phyloP scores from a whole-genome alignment of 2,329 filamentous ascomycete species.

The Neofusicoccum laricinum region DNA sequence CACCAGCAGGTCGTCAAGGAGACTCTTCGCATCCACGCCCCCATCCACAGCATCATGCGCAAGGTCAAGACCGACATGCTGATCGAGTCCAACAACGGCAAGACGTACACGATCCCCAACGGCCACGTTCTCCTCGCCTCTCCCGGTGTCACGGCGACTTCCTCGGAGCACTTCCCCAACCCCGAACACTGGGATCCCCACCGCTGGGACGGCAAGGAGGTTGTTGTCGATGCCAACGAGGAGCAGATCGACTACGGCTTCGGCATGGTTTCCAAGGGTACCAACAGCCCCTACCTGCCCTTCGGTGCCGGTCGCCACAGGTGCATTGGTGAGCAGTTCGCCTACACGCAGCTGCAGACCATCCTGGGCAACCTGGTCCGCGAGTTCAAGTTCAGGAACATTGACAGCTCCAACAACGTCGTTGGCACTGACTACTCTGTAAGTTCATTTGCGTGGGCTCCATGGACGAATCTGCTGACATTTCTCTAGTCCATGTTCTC shows the following conservation, averaged over 20 bases:
- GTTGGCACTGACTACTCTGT: conserved; percentile 66
- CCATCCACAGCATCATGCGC: conserved; percentile 93
- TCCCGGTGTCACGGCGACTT: conserved; percentile 74
- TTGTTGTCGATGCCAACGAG: conserved; percentile 48
- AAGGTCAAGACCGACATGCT: conserved; percentile 86
- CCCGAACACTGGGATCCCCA: conserved; percentile 84
- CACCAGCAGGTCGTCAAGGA: conserved; percentile 87
- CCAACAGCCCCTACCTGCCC: conserved; percentile 84
- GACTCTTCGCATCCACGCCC: conserved; percentile 84
- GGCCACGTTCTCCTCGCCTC: conserved; percentile 80
- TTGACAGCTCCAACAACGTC: conserved; percentile 66
- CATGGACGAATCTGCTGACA: conserved; percentile 16
- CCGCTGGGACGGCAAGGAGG: conserved; percentile 73
- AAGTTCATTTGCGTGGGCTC: conserved; percentile 30
- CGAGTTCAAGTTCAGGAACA: conserved; percentile 74
- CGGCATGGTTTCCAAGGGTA: conserved; percentile 87
- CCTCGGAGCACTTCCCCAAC: conserved; percentile 75
- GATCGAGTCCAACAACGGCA: conserved; percentile 61
- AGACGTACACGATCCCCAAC: conserved; percentile 77
- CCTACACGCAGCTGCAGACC: conserved; percentile 85
- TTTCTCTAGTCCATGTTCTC: conserved; percentile 38
- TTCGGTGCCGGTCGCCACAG: conserved; percentile 91
- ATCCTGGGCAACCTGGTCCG: conserved; percentile 76
- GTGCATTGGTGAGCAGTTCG: conserved; percentile 96
- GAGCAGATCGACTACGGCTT: conserved; percentile 91